These are phyloP conservation scores for Heimioporus punctisporus DNA, from an alignment of 1,284 basidiomycete genomes.

Conservation along the genomic window DNA sequence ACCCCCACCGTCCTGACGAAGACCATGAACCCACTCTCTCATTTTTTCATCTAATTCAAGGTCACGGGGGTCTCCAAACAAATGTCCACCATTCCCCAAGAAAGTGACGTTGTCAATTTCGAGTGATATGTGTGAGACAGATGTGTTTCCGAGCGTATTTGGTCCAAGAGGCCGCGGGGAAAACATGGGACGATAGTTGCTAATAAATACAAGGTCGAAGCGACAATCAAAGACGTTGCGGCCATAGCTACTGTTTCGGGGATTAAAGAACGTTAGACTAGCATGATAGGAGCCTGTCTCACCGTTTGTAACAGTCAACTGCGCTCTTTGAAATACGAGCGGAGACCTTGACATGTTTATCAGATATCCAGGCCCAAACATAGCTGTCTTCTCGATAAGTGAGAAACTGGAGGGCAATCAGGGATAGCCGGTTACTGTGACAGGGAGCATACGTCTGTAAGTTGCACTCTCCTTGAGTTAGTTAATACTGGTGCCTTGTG, in stretches of 20 bases:
- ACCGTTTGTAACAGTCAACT: slow-evolving; percentile 35
- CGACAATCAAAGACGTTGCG: slow-evolving; percentile 33
- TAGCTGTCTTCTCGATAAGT: slow-evolving; percentile 37
- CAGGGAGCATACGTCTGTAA: slow-evolving; percentile 46
- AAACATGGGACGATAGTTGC: slow-evolving; percentile 48
- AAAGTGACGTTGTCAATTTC: slow-evolving; percentile 45
- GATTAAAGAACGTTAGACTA: background rate
- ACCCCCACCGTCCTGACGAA: slow-evolving; percentile 53
- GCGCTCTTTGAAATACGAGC: slow-evolving; percentile 43
- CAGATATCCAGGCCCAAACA: slow-evolving; percentile 50
- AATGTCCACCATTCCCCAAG: slow-evolving; percentile 35
- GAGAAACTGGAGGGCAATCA: slow-evolving; percentile 34
- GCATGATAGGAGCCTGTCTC: slow-evolving; percentile 1
- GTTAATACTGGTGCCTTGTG: slow-evolving; percentile 31
- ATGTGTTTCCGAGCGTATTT: slow-evolving; percentile 36
- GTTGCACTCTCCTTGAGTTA: slow-evolving; percentile 48
- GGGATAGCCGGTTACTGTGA: background rate
- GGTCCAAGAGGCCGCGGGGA: slow-evolving; percentile 45
- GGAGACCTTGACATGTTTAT: slow-evolving; percentile 39
- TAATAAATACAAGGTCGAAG: slow-evolving; percentile 40
- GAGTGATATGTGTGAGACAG: slow-evolving; percentile 42
- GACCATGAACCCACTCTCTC: slow-evolving; percentile 48
- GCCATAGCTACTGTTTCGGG: slow-evolving; percentile 3
- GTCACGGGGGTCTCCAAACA: slow-evolving; percentile 48
- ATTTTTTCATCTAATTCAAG: slow-evolving; percentile 43